Base-by-base conservation (phyloP, 2,329 filamentous ascomycete genomes). In the Talaromyces rugulosus region DNA sequence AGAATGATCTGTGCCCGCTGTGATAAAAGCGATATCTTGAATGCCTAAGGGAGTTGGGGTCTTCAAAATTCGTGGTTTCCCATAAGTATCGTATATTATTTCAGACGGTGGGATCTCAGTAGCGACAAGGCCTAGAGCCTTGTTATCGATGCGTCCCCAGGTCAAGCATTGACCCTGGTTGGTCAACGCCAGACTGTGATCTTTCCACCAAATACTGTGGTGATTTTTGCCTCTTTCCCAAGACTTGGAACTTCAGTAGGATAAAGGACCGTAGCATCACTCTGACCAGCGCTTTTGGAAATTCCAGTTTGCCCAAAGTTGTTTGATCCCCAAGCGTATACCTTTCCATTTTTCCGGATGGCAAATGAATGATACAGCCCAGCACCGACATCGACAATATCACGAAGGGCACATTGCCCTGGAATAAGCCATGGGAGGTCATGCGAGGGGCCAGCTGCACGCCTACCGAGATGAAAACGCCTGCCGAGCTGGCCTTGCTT, bases 71-170 rank as follows among this genome's bases (percentile, higher is more conserved):
- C n/a, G 52, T 11, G 52, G 52, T 23, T 55, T 36, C 8, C 52
- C 33, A 36, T 55, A 23, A 6, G 52, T 18, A 16, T 36, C 52
- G 14, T 55, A 33, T n/a, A 55, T 55, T n/a, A 23, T 33, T 12
- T 55, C n/a, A 36, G 58, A 54, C 14, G 53, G 18, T n/a, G 62
- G 62, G 34, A 68, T 64, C 5, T 63, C 40, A 6, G 56, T 51
- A 2, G 56, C 12, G 0, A 44, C 47, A 16, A 68, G 33, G 5
- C 65, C 66, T 4, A 68, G 59, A 23, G 62, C 65, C 44, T 65
- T 63, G n/a, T 63, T 62, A 47, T 65, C 62, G 28, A 68, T 63
- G 16, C 63, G 64, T 8, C 66, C 67, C 67, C 66, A 69, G n/a
- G 62, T 60, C 31, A 69, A 56, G 57, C 67, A 69, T 51, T 58